Percentiles rank a stretch among this genome's conserved stretches.
Evolutionary conservation across 192 early-diverging fungal species (phyloP).

Genomic region (Dispira parvispora): DNA sequence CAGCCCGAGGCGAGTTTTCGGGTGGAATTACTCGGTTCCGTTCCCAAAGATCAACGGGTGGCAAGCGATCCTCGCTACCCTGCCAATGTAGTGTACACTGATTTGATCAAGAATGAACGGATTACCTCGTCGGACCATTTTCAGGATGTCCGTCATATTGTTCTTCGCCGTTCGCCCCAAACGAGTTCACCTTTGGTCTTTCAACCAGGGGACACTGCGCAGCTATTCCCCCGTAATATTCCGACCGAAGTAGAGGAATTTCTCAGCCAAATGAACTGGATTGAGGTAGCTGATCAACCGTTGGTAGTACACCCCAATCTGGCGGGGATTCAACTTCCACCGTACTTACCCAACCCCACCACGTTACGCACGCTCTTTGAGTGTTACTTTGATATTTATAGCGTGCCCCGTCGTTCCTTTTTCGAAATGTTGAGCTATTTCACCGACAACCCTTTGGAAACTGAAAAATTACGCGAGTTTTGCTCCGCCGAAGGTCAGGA

Average conservation of each 20-base stretch:
- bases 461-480: constrained; percentile 71
- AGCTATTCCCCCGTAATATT: constrained; percentile 57
- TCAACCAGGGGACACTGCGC: constrained; percentile 65
- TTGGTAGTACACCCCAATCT: constrained; percentile 25
- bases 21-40: neutral
- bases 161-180: constrained; percentile 27
- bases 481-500: constrained; percentile 58
- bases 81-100: neutral
- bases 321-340: constrained; percentile 6
- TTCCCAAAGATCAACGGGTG: neutral
- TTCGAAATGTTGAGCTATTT: constrained; percentile 79
- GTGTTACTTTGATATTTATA: constrained; percentile 66
- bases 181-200: constrained; percentile 10
- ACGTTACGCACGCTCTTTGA: constrained; percentile 66
- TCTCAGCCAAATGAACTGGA: constrained; percentile 54
- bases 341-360: constrained; percentile 12
- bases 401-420: constrained; percentile 75
- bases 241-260: constrained; percentile 47
- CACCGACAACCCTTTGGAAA: constrained; percentile 42
- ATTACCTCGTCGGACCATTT: constrained; percentile 67
- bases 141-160: constrained; percentile 83
- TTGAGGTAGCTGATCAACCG: constrained; percentile 38
- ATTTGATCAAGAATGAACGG: constrained; percentile 38
- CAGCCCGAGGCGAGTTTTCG: constrained; percentile 1
- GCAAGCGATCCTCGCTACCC: neutral